Percentiles rank a stretch among this genome's conserved stretches.
Conservation (phyloP, 176 grass and related monocot genomes). For the Themeda triandra region DNA sequence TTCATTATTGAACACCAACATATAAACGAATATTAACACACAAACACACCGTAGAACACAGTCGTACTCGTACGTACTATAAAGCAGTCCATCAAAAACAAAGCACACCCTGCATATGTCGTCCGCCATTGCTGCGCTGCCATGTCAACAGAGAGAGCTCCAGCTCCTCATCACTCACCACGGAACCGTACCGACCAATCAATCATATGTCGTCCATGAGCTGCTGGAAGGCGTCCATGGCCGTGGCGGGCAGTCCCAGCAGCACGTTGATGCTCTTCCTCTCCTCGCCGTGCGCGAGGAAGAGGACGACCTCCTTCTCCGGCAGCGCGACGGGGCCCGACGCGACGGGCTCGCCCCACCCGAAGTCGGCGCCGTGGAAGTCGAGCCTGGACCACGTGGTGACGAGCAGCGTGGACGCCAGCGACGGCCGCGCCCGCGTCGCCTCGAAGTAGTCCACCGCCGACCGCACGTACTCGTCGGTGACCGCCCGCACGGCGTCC, state of each 20-base stretch:
- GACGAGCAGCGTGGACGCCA: constrained; percentile 76
- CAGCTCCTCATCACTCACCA: too few relatives aligned
- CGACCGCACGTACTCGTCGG: constrained; percentile 84
- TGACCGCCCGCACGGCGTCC: constrained; percentile 62
- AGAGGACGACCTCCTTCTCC: constrained; percentile 87
- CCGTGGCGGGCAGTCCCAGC: constrained; percentile 63
- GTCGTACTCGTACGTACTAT: too few relatives aligned
- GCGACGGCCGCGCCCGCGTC: too few relatives aligned
- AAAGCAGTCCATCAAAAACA: too few relatives aligned
- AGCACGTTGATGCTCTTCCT: constrained; percentile 86
- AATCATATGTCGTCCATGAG: constrained; percentile 71
- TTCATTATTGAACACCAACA: too few relatives aligned
- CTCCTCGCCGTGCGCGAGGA: constrained; percentile 79
- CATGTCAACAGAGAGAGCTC: too few relatives aligned
- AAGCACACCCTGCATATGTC: not conserved
- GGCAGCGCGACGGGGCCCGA: constrained; percentile 84
- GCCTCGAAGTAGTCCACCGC: constrained; percentile 94
- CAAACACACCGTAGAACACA: too few relatives aligned
- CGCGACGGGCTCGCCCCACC: constrained; percentile 69
- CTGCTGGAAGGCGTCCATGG: constrained; percentile 85
- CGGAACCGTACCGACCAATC: too few relatives aligned
- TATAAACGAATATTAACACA: too few relatives aligned
- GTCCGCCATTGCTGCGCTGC: too few relatives aligned
- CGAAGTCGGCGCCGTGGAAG: constrained; percentile 83
- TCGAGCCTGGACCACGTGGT: constrained; percentile 82